Base-by-base conservation (phyloP, 441 rosid species). In the Manihot esculenta region DNA sequence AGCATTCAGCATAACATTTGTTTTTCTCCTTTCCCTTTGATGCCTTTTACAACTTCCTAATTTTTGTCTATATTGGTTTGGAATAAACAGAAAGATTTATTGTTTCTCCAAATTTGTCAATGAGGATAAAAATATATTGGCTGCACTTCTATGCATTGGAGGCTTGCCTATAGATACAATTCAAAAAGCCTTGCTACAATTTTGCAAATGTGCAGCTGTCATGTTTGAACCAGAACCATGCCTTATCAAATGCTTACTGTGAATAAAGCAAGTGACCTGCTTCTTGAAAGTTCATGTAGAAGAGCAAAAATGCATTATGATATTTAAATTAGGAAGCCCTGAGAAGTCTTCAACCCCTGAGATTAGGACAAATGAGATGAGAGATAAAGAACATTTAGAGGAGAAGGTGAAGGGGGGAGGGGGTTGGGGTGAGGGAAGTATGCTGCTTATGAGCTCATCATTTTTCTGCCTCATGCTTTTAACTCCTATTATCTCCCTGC, bases 181-280 rank as follows among this genome's bases (percentile, higher is more conserved):
- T n/a, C 1, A n/a, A 18, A 60, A 35, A 33, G 20, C 12, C n/a
- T 57, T 7, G 15, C n/a, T 26, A 27, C 5, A 57, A 26, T 38
- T 26, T 57, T 26, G 63, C 14, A 61, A 61, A 7, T 61, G 12
- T n/a, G 41, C 11, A 0, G 23, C 18, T 59, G 21, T 59, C 45
- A 33, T 59, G 18, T 35, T 15, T 59, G 63, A 44, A 63, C 50
- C 33, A 30, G 33, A 30, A 30, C 4, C 33, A 6, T 12, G 51
- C 15, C 51, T 44, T 44, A 53, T 45, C 42, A 61, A 61, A 61
- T 61, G 38, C 48, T 61, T 18, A 17, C 20, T 61, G 42, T 61
- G 3, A 26, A 55, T 64, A 24, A 61, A 61, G 48, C 8, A 20
- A 35, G 23, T 24, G 20, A 18, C 14, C n/a, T n/a, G 20, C 9